A percentile compares a stretch with the other conserved stretches of the same genome.
phyloP scores from a whole-genome alignment of 805 yeast genomes.

The Kodamaea laetipori region DNA sequence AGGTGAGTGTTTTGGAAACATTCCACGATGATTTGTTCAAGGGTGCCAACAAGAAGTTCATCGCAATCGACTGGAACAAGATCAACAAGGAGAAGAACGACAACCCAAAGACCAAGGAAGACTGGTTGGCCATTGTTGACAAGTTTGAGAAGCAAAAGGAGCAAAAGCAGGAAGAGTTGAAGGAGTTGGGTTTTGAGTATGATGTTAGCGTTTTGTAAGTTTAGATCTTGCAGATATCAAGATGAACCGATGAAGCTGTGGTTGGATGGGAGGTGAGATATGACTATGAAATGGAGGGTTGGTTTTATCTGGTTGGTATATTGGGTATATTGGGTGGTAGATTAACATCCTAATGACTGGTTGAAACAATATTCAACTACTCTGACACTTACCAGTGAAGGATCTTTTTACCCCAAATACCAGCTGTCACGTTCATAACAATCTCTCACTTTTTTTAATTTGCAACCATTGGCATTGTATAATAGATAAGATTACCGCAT shows the following conservation, averaged over 20 bases:
- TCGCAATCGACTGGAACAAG: constrained; percentile 59
- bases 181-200: constrained; percentile 60
- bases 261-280: too few species aligned
- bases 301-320: too few species aligned
- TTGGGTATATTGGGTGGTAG: too few species aligned
- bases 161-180: constrained; percentile 51
- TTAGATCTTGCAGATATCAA: background rate
- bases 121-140: constrained; percentile 56
- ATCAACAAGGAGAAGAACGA: constrained; percentile 57
- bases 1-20: constrained; percentile 57
- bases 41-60: constrained; percentile 57
- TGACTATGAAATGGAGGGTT: too few species aligned
- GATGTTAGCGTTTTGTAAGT: constrained; percentile 22
- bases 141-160: constrained; percentile 45
- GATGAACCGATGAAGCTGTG: too few species aligned
- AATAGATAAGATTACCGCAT: constrained; percentile 5
- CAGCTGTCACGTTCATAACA: too few species aligned
- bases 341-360: too few species aligned
- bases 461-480: background rate
- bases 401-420: too few species aligned
- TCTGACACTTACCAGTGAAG: too few species aligned
- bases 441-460: background rate
- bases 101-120: constrained; percentile 54
- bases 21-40: constrained; percentile 60
- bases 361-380: too few species aligned